Base-by-base conservation (phyloP, 73 alveolate genomes). In the Paramecium pentaurelia region DNA sequence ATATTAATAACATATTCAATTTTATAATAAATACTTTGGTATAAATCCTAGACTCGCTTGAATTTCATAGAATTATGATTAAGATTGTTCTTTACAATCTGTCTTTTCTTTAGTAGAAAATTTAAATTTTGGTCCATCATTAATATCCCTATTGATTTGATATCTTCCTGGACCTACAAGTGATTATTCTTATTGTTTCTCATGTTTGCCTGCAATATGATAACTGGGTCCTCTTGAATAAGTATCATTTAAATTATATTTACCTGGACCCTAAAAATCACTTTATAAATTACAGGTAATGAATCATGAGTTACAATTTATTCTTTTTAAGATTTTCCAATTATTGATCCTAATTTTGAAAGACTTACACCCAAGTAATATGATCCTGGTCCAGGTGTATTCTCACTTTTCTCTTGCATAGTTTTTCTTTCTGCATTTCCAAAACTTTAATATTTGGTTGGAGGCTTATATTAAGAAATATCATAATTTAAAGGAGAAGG, bases 191-290 rank as follows among this genome's bases (percentile, higher is more conserved):
- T 45, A 20, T 4, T 22, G 54, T 25, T 36, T 80, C n/a, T 44
- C 91, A 80, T 80, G 14, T 47, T 47, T 80, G 7, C 91, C 91
- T n/a, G 58, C 91, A 25, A 80, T 80, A 80, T 80, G 91, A 45
- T 80, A 80, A 49, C 91, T 80, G 10, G 91, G 77, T 44, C 91
- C 91, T 40, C 28, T 73, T 27, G 27, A 25, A 16, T 18, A 1
- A 20, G 71, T 8, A 18, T 80, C 91, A 49, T 45, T 49, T 20
- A 47, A 25, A 7, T 80, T 25, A 47, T 80, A 80, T 49, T 80
- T 47, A 6, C 91, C 77, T 20, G 91, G 77, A 32, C 91, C 91
- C 91, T 80, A 42, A 45, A 12, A 40, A 8, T 64, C 6, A 32
- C 28, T 28, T 7, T 3, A 6, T 14, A 2, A 32, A 34, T 1